phyloP scores from a whole-genome alignment of 2,329 filamentous ascomycete genomes.

The Penicillium janthinellum region DNA sequence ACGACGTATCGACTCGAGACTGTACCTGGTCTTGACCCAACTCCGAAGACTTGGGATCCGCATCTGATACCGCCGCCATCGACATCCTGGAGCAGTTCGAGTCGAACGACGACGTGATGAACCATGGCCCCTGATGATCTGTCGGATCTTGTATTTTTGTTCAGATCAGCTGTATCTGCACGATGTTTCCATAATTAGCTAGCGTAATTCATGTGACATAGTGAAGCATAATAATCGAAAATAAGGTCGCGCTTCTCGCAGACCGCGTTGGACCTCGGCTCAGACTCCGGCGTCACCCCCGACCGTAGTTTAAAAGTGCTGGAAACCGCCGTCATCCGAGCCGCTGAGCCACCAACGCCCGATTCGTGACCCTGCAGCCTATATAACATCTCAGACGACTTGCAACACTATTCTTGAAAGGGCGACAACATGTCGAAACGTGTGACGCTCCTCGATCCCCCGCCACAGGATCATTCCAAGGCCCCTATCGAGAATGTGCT shows the following conservation, averaged over 20 bases:
- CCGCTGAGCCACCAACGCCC: not conserved
- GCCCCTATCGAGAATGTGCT: conserved; percentile 86
- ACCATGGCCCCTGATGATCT: not conserved
- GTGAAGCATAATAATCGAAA: not conserved
- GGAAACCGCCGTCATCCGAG: conserved; percentile 14
- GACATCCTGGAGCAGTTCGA: conserved; percentile 1
- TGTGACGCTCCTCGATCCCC: conserved; percentile 71
- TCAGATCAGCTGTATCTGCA: not conserved
- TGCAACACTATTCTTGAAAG: not conserved
- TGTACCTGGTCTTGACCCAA: conserved; percentile 10
- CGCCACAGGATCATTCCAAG: conserved; percentile 70
- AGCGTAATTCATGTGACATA: conserved; percentile 3
- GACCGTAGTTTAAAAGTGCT: conserved; percentile 13
- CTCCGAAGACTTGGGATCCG: conserved; percentile 18
- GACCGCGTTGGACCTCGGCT: conserved; percentile 22
- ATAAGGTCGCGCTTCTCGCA: not conserved
- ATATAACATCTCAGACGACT: not conserved
- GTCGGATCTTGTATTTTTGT: not conserved
- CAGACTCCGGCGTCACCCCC: not conserved
- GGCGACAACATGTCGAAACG: conserved; percentile 33
- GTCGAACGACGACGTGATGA: not conserved
- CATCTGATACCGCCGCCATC: not conserved
- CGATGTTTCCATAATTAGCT: not conserved
- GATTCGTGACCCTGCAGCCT: not conserved
- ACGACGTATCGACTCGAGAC: conserved; percentile 34